Evolutionary conservation across 805 yeast genomes (phyloP), one percentile per base, ranked within the genome.

Genomic region (Saccharomyces mikatae): DNA sequence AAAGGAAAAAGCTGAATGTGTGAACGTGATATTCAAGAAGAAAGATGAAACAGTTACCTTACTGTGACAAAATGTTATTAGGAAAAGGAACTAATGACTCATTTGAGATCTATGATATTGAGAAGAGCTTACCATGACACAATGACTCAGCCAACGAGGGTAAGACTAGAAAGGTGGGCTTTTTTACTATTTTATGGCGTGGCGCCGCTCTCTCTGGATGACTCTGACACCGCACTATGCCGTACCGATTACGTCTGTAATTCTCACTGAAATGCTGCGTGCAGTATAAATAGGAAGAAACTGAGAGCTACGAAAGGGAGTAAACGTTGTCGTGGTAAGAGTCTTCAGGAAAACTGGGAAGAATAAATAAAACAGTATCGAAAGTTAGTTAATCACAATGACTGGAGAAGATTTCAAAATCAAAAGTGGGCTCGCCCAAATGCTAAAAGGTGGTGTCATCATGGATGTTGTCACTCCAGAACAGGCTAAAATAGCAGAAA

Each of bases 341-440:
- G 44, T 6, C 21, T 36, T 17, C 3, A 22, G 13, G 2, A 36
- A 4, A 6, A 6, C 22, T 17, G 10, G 44, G 13, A 17, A 36
- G 22, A 3, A 17, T 36, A 36, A 22, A 14, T 11, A 36, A 36
- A 36, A 36, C 8, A n/a, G 24, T 17, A 17, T 6, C 8, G 4
- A 36, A 8, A 36, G 2, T 17, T 17, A 2, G 10, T 36, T 4
- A 17, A 36, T 36, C 10, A 8, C 11, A 36, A 65, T 64, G 68
- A 54, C 68, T 21, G 44, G 44, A 36, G 44, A 36, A 36, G 22
- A 36, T 11, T 71, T 71, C 58, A 70, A 81, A 64, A 76, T 84
- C 54, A 86, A 87, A 71, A 81, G 87, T 48, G 92, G 91, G 6
- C 75, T 87, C 68, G 92, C 94, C 57, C 89, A 86, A 70, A 87